Evolutionary conservation across 371 early-diverging fungal species (phyloP), one percentile per base, ranked within the genome.

Genomic region (Lichtheimia hyalospora): DNA sequence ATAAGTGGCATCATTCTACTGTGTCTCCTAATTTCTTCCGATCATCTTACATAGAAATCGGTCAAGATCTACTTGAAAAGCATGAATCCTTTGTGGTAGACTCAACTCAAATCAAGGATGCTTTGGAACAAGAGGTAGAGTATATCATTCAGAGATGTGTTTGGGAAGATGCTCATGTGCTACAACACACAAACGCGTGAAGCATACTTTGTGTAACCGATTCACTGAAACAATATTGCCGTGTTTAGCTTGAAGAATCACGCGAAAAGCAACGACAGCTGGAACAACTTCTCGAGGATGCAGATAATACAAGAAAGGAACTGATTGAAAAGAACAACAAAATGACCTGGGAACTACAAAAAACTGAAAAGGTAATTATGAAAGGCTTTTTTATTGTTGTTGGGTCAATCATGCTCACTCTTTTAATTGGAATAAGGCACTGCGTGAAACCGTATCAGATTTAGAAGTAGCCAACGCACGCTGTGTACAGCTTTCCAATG

Each of bases 1-100:
- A 39, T 55, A n/a, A n/a, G 24, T 13, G 23, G 2, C 40, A 6
- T n/a, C 15, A 20, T 12, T 10, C 16, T 18, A 27, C 14, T 15
- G 15, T 52, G n/a, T n/a, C 10, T 49, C 5, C 50, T 27, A 13
- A 14, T 20, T 41, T 27, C 40, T 20, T 43, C 7, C 44, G 16
- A 58, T 57, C 40, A 16, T 53, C 20, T 42, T 20, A n/a, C n/a
- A n/a, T n/a, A 63, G 80, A 74, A 57, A 79, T 79, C 46, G 80
- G 80, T 21, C 80, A 79, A 54, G 69, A 74, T 50, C 54, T 79
- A 25, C 57, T 79, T 28, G 60, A 74, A 18, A 75, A 75, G 56
- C 76, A 79, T 68, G 79, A 79, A 49, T 51, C 64, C 13, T 68
- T 58, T 55, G 68, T 72, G 1, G 34, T 55, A 12, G 74, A 76